phyloP scores from a whole-genome alignment of 257 asterid species.

The Ehretia macrophylla region DNA sequence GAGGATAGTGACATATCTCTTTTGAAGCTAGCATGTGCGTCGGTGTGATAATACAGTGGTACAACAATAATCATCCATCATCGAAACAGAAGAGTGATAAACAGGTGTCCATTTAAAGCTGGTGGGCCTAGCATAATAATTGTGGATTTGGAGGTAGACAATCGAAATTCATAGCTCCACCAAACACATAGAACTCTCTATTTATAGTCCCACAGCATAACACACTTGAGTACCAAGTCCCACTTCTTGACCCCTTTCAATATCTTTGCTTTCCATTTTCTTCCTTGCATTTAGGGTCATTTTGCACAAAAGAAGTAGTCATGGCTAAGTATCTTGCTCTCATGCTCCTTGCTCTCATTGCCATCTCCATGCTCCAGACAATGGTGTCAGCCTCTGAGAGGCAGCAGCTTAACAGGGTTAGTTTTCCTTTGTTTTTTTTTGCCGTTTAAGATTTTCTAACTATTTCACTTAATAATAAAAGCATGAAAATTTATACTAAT shows the following conservation, averaged over 20 bases:
- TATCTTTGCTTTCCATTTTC: background rate
- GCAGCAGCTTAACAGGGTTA: slow-evolving; percentile 8
- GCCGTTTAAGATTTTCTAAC: background rate
- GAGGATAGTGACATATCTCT: no score
- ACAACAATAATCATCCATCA: background rate
- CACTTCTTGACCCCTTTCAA: background rate
- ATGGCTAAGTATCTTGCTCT: slow-evolving; percentile 26
- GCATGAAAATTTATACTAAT: no score
- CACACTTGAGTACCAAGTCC: background rate
- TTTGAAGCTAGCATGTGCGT: background rate
- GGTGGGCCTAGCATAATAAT: background rate
- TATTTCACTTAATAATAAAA: no score
- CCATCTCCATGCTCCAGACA: slow-evolving; percentile 19
- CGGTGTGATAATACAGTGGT: background rate
- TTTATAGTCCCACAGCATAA: slow-evolving; percentile 4
- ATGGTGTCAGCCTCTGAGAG: slow-evolving; percentile 22
- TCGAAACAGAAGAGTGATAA: background rate
- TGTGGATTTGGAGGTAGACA: background rate
- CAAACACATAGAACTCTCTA: background rate
- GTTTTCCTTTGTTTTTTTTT: background rate
- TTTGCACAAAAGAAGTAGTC: no score
- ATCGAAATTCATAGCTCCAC: no score
- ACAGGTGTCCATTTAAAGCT: background rate
- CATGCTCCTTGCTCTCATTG: slow-evolving; percentile 18
- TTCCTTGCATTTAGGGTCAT: background rate